Conservation (phyloP, 108 stramenopile species). For the Skeletonema tropicum region DNA sequence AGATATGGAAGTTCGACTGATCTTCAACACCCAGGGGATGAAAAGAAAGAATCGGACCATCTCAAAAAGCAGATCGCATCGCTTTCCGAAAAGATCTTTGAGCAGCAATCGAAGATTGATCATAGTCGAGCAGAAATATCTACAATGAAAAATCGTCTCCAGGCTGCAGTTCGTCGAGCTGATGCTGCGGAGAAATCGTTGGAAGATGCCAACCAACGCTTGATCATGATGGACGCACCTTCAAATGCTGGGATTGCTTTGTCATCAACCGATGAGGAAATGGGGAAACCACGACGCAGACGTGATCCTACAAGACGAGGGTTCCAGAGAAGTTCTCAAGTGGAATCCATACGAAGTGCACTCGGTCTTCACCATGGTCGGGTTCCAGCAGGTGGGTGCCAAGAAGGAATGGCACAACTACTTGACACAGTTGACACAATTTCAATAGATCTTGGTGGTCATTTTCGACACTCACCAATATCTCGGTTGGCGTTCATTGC, state of each 20-base stretch:
- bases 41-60: conserved; percentile 50
- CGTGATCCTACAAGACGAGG: conserved; percentile 7
- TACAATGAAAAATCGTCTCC: conserved; percentile 29
- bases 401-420: conserved; percentile 64
- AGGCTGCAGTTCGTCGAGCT: no score
- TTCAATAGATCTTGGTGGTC: conserved; percentile 73
- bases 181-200: no score
- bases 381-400: conserved; percentile 52
- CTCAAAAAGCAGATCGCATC: conserved; percentile 57
- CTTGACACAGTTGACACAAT: conserved; percentile 77
- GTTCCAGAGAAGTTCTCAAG: conserved; percentile 22
- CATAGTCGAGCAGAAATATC: conserved; percentile 54
- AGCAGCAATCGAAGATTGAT: conserved; percentile 66
- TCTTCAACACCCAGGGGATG: conserved; percentile 47
- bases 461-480: conserved; percentile 73
- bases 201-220: conserved; percentile 35
- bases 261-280: conserved; percentile 48
- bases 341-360: conserved; percentile 69
- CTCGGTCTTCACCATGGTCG: conserved; percentile 67
- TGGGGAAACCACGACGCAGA: conserved; percentile 29
- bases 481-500: conserved; percentile 73
- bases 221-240: conserved; percentile 33
- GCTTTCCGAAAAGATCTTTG: conserved; percentile 76
- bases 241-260: conserved; percentile 18
- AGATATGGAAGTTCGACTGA: conserved; percentile 2